Conservation (phyloP, 371 early-diverging fungal genomes). For the Apophysomyces sp. region DNA sequence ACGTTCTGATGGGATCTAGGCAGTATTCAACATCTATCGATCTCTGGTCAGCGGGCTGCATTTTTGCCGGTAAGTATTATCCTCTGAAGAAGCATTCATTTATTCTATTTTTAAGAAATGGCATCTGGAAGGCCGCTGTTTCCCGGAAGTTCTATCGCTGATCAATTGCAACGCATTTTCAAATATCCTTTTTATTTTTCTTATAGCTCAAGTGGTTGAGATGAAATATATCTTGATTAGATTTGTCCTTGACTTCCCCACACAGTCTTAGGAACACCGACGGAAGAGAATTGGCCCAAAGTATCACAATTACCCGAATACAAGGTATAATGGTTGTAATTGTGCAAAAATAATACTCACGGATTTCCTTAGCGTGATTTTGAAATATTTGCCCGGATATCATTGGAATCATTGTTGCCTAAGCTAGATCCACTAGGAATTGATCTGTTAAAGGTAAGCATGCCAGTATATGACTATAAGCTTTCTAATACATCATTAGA, state of each 20-base stretch:
- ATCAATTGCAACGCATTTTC: conserved; percentile 91
- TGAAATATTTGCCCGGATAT: conserved; percentile 68
- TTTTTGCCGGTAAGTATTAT: conserved; percentile 73
- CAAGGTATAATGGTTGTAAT: conserved; percentile 28
- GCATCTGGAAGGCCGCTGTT: conserved; percentile 94
- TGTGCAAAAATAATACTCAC: not conserved
- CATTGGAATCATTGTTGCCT: conserved; percentile 73
- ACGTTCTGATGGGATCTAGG: conserved; percentile 97
- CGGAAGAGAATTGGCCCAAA: conserved; percentile 88
- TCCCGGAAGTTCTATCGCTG: conserved; percentile 88
- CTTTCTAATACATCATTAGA: conserved; percentile 20
- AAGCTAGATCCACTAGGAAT: conserved; percentile 81
- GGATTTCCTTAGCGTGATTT: conserved; percentile 56
- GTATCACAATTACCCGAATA: conserved; percentile 94
- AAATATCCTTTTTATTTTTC: conserved; percentile 46
- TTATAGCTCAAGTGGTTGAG: not conserved
- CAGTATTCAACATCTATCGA: conserved; percentile 98
- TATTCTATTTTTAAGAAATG: conserved; percentile 62
- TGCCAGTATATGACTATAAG: not conserved
- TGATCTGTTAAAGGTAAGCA: conserved; percentile 67
- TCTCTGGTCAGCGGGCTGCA: conserved; percentile 99
- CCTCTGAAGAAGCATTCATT: not conserved
- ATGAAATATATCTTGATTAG: not conserved
- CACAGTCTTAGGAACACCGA: conserved; percentile 86
- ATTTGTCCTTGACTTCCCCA: conserved; percentile 16